These are phyloP conservation scores for Tylopilus rubrobrunneus DNA, from an alignment of 768 basidiomycete species.

Conservation along the genomic window DNA sequence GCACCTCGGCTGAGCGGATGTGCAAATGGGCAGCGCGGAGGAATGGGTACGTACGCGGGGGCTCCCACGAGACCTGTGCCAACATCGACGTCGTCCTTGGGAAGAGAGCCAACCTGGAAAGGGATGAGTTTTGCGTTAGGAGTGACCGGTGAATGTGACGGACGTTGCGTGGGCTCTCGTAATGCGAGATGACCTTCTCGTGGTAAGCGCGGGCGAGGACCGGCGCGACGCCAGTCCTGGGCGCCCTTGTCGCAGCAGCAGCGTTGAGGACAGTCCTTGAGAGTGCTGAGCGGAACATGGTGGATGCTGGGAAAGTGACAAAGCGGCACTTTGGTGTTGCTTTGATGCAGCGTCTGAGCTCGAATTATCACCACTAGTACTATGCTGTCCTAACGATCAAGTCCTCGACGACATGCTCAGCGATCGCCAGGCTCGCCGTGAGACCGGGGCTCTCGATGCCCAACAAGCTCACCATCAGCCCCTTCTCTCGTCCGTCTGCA, in stretches of 20 bases:
- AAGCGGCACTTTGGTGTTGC: not conserved
- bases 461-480: constrained; percentile 71
- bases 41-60: constrained; percentile 67
- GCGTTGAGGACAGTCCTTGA: constrained; percentile 45
- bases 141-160: constrained; percentile 38
- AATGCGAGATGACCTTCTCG: constrained; percentile 96
- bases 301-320: constrained; percentile 31
- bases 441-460: constrained; percentile 94
- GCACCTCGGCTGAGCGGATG: constrained; percentile 15
- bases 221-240: constrained; percentile 44
- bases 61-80: constrained; percentile 98
- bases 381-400: constrained; percentile 22
- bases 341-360: constrained; percentile 21
- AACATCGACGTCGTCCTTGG: constrained; percentile 87
- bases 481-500: constrained; percentile 34
- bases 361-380: constrained; percentile 6
- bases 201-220: constrained; percentile 73
- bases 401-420: constrained; percentile 72
- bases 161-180: constrained; percentile 96
- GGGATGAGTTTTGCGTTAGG: constrained; percentile 49
- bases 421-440: constrained; percentile 84
- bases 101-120: constrained; percentile 87
- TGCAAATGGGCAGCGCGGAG: not conserved
- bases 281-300: constrained; percentile 69
- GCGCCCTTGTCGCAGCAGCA: constrained; percentile 41